phyloP scores from a whole-genome alignment of 441 rosid genomes.

The Gossypium schwendimanii region DNA sequence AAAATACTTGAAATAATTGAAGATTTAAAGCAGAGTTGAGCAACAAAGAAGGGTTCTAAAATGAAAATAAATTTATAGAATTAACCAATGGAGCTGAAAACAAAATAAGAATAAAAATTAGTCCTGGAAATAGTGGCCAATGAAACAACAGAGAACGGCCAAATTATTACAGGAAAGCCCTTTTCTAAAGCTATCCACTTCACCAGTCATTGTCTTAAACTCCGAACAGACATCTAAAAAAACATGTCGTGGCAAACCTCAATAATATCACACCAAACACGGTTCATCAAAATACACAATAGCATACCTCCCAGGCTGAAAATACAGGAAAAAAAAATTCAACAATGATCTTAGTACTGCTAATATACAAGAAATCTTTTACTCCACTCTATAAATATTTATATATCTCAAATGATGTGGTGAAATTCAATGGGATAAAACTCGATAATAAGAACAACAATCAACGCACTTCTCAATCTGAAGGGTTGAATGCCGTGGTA shows the following conservation, averaged over 20 bases:
- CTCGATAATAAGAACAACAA: conserved; percentile 9
- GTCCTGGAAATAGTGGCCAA: neutral
- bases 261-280: conserved; percentile 32
- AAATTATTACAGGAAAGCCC: conserved; percentile 15
- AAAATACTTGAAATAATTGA: neutral
- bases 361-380: conserved; percentile 34
- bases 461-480: conserved; percentile 11
- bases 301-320: conserved; percentile 4
- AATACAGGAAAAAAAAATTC: neutral
- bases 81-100: neutral
- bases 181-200: conserved; percentile 5
- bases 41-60: neutral
- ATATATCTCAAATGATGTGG: neutral
- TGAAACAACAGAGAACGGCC: neutral
- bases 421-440: conserved; percentile 12
- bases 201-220: conserved; percentile 13
- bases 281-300: conserved; percentile 17
- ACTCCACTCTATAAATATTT: conserved; percentile 6
- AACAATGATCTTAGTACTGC: conserved; percentile 3
- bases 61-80: conserved; percentile 3
- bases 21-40: neutral
- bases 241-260: conserved; percentile 28
- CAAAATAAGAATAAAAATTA: neutral
- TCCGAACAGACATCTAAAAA: conserved; percentile 23
- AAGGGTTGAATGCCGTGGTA: neutral